These are phyloP conservation scores for Diaporthe capsici DNA, from an alignment of 2,329 filamentous ascomycete species.

Conservation along the genomic window DNA sequence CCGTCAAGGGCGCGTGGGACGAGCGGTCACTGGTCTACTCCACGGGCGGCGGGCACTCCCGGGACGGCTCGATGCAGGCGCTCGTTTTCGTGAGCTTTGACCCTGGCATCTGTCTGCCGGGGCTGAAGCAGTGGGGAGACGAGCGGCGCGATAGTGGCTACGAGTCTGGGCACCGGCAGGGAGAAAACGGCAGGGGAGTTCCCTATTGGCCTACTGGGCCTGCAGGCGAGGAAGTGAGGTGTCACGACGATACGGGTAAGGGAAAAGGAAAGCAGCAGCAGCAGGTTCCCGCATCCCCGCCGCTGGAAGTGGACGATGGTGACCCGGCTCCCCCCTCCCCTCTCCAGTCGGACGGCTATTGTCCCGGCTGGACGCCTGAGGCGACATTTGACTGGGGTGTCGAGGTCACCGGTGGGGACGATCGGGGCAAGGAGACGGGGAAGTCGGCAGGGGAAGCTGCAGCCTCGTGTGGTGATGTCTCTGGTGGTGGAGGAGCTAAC, in stretches of 20 bases:
- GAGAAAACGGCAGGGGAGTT: not conserved
- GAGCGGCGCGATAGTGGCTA: not conserved
- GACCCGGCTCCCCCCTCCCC: not conserved
- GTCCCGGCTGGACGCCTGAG: constrained; percentile 16
- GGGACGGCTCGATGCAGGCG: constrained; percentile 47
- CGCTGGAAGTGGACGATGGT: constrained; percentile 11
- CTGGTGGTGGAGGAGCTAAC: not conserved
- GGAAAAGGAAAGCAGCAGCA: constrained; percentile 24
- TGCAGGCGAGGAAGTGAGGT: not conserved
- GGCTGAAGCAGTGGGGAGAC: constrained; percentile 46
- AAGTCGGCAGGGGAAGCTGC: not conserved
- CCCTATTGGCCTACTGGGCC: not conserved
- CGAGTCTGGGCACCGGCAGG: not conserved
- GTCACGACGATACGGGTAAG: not conserved
- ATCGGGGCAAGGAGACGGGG: not conserved
- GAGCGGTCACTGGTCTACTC: constrained; percentile 64
- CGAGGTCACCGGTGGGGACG: not conserved
- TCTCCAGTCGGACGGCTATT: not conserved
- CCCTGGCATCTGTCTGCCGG: constrained; percentile 53
- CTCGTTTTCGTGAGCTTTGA: constrained; percentile 61
- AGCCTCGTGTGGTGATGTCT: not conserved
- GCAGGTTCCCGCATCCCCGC: not conserved
- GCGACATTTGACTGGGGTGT: constrained; percentile 20
- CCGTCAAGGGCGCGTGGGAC: constrained; percentile 60
- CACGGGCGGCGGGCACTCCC: constrained; percentile 46